Evolutionary conservation across 176 grass and related monocot species (phyloP), one percentile per base, ranked within the genome.

Genomic region (Dactylis glomerata): DNA sequence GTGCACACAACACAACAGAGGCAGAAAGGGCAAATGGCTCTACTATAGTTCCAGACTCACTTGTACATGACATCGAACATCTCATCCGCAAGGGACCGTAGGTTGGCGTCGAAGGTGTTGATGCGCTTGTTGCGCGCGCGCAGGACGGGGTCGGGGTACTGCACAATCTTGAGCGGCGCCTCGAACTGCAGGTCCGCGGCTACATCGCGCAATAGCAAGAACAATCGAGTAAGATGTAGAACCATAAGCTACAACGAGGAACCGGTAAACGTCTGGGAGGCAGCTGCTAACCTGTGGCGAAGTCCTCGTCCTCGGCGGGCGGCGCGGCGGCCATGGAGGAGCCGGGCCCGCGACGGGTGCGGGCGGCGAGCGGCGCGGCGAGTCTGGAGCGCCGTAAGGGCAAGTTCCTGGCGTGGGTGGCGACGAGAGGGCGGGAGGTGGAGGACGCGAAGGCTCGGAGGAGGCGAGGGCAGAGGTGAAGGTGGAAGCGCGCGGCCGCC

Each of bases 41-140:
- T 33, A 49, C 36, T 5, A 12, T 33, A 57, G 33, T 8, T 40
- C 3, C 17, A 55, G 33, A 81, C 96, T 91, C 77, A 99, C 96
- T 92, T 99, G 93, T 99, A 99, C 96, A 99, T 99, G 54, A 99
- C 69, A 72, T 96, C 88, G 78, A 99, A 96, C 96, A 99, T 99
- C 88, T 91, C 91, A 33, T 92, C 62, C 0, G 89, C 90, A 15
- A 99, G 90, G 55, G 77, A 73, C 49, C 83, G 92, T 47, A 99
- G 86, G 77, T 89, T 96, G 20, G 72, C 84, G 52, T 96, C 89
- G 71, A 96, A 99, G 6, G 86, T 84, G 74, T 89, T 96, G 74
- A 99, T 91, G 63, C 88, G 89, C 82, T 99, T 99, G 74, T 99
- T 99, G 37, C 74, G 89, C 6, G 81, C 93, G 80, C 91, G 92